Evolutionary conservation across 371 early-diverging fungal genomes (phyloP).

Genomic region (Sporodiniella umbellata): DNA sequence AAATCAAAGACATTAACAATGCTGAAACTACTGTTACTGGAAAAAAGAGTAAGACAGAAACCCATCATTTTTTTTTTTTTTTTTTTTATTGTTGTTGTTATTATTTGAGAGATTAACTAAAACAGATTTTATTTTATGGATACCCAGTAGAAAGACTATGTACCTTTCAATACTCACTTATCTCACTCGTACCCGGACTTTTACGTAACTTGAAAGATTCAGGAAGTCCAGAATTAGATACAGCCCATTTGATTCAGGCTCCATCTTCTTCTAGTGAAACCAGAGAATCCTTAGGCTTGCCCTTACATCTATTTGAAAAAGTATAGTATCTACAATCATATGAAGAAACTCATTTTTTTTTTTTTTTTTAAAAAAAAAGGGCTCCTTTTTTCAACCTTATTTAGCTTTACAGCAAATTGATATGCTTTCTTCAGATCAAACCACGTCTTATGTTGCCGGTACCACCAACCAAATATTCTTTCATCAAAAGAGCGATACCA

Average conservation of each 20-base stretch:
- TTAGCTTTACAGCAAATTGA: slow-evolving; percentile 85
- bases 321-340: too few species aligned
- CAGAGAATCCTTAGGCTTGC: slow-evolving; percentile 60
- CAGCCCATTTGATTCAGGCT: slow-evolving; percentile 19
- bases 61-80: neutral
- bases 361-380: too few species aligned
- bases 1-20: slow-evolving; percentile 73
- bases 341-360: too few species aligned
- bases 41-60: slow-evolving; percentile 51
- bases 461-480: slow-evolving; percentile 80
- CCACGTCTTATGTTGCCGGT: slow-evolving; percentile 71
- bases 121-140: slow-evolving; percentile 77
- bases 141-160: slow-evolving; percentile 77
- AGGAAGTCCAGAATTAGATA: slow-evolving; percentile 57
- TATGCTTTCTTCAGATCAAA: slow-evolving; percentile 62
- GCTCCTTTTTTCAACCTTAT: slow-evolving; percentile 81
- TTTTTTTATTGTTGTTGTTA: too few species aligned
- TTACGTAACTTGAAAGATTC: slow-evolving; percentile 62
- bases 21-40: slow-evolving; percentile 71
- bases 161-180: slow-evolving; percentile 76
- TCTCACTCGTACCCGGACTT: slow-evolving; percentile 69
- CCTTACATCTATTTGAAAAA: slow-evolving; percentile 71
- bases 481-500: slow-evolving; percentile 65
- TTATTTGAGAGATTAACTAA: neutral
- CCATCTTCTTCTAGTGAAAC: slow-evolving; percentile 32